These are phyloP conservation scores for Pythium coloratum DNA, from an alignment of 352 stramenopile genomes.

Conservation along the genomic window DNA sequence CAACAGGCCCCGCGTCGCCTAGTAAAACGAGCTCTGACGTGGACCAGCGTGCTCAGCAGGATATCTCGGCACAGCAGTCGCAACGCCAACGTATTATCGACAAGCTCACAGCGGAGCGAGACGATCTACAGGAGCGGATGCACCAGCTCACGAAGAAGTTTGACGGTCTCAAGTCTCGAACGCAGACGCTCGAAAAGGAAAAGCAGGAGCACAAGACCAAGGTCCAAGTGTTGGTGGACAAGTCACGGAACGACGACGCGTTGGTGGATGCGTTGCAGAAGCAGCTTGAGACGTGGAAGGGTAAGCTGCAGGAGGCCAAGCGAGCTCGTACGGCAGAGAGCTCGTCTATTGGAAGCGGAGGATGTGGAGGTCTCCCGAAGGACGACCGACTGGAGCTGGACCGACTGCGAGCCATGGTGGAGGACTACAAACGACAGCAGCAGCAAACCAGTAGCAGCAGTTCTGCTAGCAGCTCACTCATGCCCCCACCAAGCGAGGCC, in stretches of 20 bases:
- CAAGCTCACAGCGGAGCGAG: conserved; percentile 52
- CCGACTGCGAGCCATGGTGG: conserved; percentile 35
- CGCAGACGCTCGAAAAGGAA: conserved; percentile 75
- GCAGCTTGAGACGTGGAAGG: conserved; percentile 67
- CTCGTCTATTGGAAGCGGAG: conserved; percentile 14
- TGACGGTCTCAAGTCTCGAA: conserved; percentile 63
- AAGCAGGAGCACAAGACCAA: conserved; percentile 62
- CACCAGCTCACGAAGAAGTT: conserved; percentile 63
- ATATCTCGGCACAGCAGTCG: conserved; percentile 51
- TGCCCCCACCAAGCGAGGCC: conserved; percentile 47
- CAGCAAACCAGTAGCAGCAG: neutral
- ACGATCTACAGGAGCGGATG: conserved; percentile 56
- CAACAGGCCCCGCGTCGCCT: neutral
- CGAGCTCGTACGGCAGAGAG: conserved; percentile 70
- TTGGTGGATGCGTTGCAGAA: conserved; percentile 74
- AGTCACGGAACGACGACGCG: conserved; percentile 78
- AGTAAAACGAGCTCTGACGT: conserved; percentile 30
- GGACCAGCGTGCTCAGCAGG: conserved; percentile 63
- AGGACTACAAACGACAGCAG: conserved; percentile 38
- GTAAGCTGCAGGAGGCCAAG: conserved; percentile 52
- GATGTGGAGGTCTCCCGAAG: conserved; percentile 21
- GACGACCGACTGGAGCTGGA: conserved; percentile 57
- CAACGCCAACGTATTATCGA: conserved; percentile 66
- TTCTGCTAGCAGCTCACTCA: conserved; percentile 17
- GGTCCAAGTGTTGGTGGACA: conserved; percentile 73